Base-by-base conservation (phyloP, 2,329 filamentous ascomycete species). In the Cadophora malorum region DNA sequence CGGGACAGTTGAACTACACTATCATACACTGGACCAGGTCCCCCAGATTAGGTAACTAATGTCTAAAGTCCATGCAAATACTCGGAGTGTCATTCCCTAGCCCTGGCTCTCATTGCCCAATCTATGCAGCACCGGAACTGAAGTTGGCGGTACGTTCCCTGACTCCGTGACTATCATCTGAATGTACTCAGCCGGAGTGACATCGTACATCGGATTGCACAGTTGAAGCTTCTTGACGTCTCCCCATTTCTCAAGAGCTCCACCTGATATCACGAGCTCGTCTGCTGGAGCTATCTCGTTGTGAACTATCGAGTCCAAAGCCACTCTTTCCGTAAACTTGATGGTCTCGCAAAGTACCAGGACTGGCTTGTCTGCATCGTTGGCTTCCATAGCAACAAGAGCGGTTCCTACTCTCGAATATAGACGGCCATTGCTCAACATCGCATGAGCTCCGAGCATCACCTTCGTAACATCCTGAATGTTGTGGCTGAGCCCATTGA, bases 391-490 rank as follows among this genome's bases (percentile, higher is more conserved):
- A 21, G 95, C 94, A 10, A 98, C 86, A 68, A 96, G 88, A 28
- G 92, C 93, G 3, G 94, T 97, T 69, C 96, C 96, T 10, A 93
- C 89, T 23, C 94, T 89, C 4, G 92, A 95, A 79, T 96, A 97
- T 74, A 99, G 86, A 41, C 92, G 88, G 8, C 96, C 96, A 79
- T 98, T 98, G 73, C 92, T 94, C 81, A 97, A 96, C 89, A 99
- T 96, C 49, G 93, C 92, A 78, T 97, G 94, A 4, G 94, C 94
- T 14, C 94, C 94, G 1, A 99, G 84, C 63, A 98, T 87, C 10
- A 96, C 89, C 63, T 78, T 78, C 28, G 76, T 78, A 0, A 87
- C 88, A 45, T 88, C 84, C 70, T 89, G 87, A 63, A 97, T 86
- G 55, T 91, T 90, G 72, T 92, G 89, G 62, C 89, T 88, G 66